These are phyloP conservation scores for Setomelanomma holmii DNA, from an alignment of 2,329 filamentous ascomycete genomes.

Conservation along the genomic window DNA sequence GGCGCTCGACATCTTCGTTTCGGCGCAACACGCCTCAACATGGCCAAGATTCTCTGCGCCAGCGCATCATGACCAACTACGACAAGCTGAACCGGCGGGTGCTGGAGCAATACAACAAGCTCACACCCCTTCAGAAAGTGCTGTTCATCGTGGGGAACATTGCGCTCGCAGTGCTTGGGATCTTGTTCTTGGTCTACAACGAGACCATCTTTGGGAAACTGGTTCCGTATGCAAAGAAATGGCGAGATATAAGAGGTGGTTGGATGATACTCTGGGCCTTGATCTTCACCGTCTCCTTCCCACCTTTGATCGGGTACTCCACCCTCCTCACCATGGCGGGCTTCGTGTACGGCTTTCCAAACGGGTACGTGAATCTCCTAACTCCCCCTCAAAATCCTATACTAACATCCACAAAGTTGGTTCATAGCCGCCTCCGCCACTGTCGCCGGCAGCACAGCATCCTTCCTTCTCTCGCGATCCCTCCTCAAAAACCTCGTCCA, in stretches of 20 bases:
- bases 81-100: conserved; percentile 56
- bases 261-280: conserved; percentile 77
- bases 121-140: conserved; percentile 68
- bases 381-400: conserved; percentile 43
- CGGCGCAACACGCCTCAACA: conserved; percentile 49
- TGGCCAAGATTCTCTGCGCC: conserved; percentile 39
- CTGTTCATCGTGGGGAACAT: conserved; percentile 62
- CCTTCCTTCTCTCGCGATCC: conserved; percentile 82
- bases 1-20: conserved; percentile 49
- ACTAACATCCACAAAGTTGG: conserved; percentile 65
- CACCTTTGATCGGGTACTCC: conserved; percentile 86
- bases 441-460: conserved; percentile 75
- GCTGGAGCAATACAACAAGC: conserved; percentile 60
- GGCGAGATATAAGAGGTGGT: conserved; percentile 75
- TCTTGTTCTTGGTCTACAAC: conserved; percentile 79
- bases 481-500: conserved; percentile 81
- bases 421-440: conserved; percentile 81
- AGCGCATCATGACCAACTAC: conserved; percentile 52
- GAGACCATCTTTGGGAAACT: conserved; percentile 80
- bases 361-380: conserved; percentile 63
- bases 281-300: conserved; percentile 80
- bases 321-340: conserved; percentile 74
- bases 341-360: conserved; percentile 75
- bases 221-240: conserved; percentile 74
- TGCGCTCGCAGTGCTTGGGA: conserved; percentile 60